Percentiles rank a stretch among this genome's conserved stretches.
phyloP scores from a whole-genome alignment of 2,329 filamentous ascomycete species.

The Tolypocladium sp. region DNA sequence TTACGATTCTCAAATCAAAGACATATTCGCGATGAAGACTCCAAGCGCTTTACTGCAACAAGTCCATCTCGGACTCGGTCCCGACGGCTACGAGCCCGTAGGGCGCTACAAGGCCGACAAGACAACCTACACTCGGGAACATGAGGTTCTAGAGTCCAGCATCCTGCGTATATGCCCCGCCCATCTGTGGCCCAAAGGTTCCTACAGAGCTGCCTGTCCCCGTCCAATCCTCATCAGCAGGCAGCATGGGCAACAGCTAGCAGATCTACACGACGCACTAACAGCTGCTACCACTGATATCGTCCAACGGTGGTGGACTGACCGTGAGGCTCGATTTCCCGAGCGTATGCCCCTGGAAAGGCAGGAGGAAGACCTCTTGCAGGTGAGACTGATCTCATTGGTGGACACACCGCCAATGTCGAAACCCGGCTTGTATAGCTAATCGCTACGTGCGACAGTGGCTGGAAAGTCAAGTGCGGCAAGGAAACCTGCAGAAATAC shows the following conservation, averaged over 20 bases:
- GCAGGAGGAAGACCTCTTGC: constrained; percentile 19
- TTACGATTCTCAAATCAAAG: too few relatives aligned
- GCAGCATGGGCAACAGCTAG: constrained; percentile 19
- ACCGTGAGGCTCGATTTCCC: constrained; percentile 17
- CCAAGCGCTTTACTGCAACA: constrained; percentile 7
- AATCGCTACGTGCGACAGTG: constrained; percentile 10
- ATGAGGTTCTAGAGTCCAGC: constrained; percentile 7
- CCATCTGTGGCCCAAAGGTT: constrained; percentile 18
- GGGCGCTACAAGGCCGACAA: not conserved
- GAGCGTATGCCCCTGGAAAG: constrained; percentile 22
- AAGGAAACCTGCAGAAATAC: constrained; percentile 14
- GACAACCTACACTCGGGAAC: constrained; percentile 7
- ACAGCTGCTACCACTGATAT: constrained; percentile 23
- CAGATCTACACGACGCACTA: constrained; percentile 19
- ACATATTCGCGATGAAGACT: too few relatives aligned
- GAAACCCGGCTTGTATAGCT: too few relatives aligned
- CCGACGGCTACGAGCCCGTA: constrained; percentile 4
- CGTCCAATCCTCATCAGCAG: constrained; percentile 23
- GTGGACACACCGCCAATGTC: too few relatives aligned
- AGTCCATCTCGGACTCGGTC: constrained; percentile 7
- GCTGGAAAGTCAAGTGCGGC: constrained; percentile 16
- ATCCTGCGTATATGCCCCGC: constrained; percentile 14
- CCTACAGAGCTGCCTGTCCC: constrained; percentile 16
- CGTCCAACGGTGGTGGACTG: constrained; percentile 28
- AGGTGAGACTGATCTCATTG: constrained; percentile 9